Base-by-base conservation (phyloP, 345 rosid species). In the Geranium brycei region DNA sequence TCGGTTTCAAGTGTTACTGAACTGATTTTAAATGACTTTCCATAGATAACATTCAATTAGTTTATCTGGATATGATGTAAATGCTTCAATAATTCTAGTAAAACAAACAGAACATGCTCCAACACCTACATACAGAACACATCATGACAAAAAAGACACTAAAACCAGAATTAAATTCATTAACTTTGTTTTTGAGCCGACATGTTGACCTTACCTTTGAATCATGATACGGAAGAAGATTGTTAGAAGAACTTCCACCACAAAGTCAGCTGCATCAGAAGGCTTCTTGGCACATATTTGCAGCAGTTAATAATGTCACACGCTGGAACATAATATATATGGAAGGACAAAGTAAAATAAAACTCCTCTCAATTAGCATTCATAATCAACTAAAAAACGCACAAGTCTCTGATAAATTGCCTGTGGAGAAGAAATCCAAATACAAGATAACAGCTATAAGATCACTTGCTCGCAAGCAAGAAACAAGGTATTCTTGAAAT, bases 251-350 rank as follows among this genome's bases (percentile, higher is more conserved):
- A 97, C 97, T 81, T 91, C 99, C 99, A 88, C 91, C 76, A 91
- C 99, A 78, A 85, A 95, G 75, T 95, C 99, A 73, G 99, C 85
- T 30, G 97, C 99, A 82, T 95, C 97, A 61, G 99, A 84, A 71
- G 99, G 99, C 67, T 95, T 95, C 85, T 91, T 95, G 83, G n/a
- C 99, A 95, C 95, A 95, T 95, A 73, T 95, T 95, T 76, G 99
- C 99, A 72, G 99, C 99, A 64, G 99, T 95, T 53, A 95, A 87
- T 70, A 95, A 69, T 28, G 99, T 97, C 19, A 91, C 99, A 61
- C 99, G 86, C 99, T 95, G 71, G 62, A 72, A 12, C 51, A 69
- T 28, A 73, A 38, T 32, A 31, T 35, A 19, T 10, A 67, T 55
- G 62, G 14, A 66, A 2, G 47, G 7, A 16, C 57, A 3, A 58